Evolutionary conservation across 1,139 yeast genomes (phyloP).

Genomic region (Kurtzmaniella quercitrusa): DNA sequence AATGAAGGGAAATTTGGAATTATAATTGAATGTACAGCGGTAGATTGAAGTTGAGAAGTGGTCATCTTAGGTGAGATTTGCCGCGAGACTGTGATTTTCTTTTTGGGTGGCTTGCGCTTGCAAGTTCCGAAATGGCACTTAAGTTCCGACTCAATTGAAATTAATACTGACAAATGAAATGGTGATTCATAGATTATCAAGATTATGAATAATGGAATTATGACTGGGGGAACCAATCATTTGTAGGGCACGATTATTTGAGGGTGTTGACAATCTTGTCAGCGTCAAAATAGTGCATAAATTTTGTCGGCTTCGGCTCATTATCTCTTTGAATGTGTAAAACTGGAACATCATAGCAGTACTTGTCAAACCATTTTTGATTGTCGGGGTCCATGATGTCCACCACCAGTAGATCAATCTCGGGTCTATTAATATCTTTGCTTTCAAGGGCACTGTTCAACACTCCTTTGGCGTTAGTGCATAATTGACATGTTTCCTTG

Average conservation of each 20-base stretch:
- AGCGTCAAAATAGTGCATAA: slow-evolving; percentile 72
- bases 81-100: no score
- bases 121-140: no score
- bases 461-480: slow-evolving; percentile 65
- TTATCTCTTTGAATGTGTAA: slow-evolving; percentile 57
- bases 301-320: slow-evolving; percentile 47
- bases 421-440: slow-evolving; percentile 15
- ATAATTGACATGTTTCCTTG: slow-evolving; percentile 73
- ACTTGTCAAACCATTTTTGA: slow-evolving; percentile 71
- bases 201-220: no score
- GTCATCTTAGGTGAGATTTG: no score
- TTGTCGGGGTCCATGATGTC: slow-evolving; percentile 72
- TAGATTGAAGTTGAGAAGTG: no score
- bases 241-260: slow-evolving; percentile 8
- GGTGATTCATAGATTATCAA: no score
- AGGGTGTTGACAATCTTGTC: slow-evolving; percentile 54
- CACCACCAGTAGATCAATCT: slow-evolving; percentile 40
- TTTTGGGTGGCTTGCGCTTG: no score
- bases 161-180: no score
- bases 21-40: no score
- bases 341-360: slow-evolving; percentile 90
- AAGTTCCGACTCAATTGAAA: no score
- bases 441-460: slow-evolving; percentile 37
- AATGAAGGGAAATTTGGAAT: no score
- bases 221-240: no score